Evolutionary conservation across 2,329 filamentous ascomycete genomes (phyloP).

Genomic region (Zelopaecilomyces penicillatus): DNA sequence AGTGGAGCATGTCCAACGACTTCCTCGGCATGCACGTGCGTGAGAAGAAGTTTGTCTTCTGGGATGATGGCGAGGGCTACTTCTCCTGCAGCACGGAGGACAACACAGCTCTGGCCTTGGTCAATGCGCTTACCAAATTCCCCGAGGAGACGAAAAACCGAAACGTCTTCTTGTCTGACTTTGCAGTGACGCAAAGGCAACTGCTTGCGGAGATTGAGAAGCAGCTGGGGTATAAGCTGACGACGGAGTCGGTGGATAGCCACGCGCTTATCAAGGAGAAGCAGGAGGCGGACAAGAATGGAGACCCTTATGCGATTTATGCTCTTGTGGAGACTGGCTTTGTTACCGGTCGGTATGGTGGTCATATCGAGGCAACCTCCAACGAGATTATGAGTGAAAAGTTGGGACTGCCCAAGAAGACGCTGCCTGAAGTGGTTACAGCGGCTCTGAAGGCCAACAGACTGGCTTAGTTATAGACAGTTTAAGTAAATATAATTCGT

Average conservation of each 20-base stretch:
- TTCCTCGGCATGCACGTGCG: conserved; percentile 12
- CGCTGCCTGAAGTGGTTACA: conserved; percentile 8
- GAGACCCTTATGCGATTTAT: conserved; percentile 16
- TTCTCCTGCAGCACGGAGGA: conserved; percentile 27
- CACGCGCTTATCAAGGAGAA: conserved; percentile 19
- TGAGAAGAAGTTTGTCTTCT: conserved; percentile 15
- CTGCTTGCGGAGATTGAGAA: conserved; percentile 40
- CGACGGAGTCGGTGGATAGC: conserved; percentile 18
- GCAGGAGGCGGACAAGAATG: conserved; percentile 16
- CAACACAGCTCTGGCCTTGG: conserved; percentile 23
- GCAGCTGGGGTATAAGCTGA: conserved; percentile 35
- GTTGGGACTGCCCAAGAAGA: conserved; percentile 17
- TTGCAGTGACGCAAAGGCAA: conserved; percentile 22
- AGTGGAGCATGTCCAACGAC: conserved; percentile 10
- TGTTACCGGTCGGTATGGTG: conserved; percentile 21
- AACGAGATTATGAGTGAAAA: conserved; percentile 23
- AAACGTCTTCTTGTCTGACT: conserved; percentile 25
- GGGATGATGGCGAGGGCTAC: conserved; percentile 26
- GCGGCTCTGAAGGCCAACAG: conserved; percentile 6
- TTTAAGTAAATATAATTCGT: too few species aligned
- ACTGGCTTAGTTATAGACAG: too few species aligned
- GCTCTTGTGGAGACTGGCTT: conserved; percentile 25
- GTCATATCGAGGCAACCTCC: conserved; percentile 22
- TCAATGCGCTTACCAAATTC: conserved; percentile 17
- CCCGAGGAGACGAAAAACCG: conserved; percentile 25